phyloP scores from a whole-genome alignment of 225 moss, liverwort and hornwort species.

The Pseudoscleropodium purum region DNA sequence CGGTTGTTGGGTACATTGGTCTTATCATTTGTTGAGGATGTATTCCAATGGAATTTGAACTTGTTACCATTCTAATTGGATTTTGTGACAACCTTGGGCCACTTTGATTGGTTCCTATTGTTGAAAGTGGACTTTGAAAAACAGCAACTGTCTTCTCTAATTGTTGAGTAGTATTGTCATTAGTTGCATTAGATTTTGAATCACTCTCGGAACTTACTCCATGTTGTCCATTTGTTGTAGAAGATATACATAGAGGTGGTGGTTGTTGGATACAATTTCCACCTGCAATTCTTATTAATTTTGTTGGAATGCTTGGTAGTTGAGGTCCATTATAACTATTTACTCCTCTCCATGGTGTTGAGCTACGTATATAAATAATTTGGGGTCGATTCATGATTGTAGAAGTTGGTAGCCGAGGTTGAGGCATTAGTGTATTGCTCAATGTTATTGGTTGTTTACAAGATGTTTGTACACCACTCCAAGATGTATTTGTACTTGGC shows the following conservation, averaged over 20 bases:
- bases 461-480: not conserved
- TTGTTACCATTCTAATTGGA: slow-evolving; percentile 9
- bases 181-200: not conserved
- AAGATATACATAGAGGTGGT: not conserved
- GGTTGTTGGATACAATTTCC: slow-evolving; percentile 10
- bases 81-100: not conserved
- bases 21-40: slow-evolving; percentile 10
- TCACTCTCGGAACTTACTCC: not conserved
- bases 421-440: not conserved
- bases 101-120: not conserved
- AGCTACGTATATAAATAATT: slow-evolving; percentile 10
- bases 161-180: not conserved
- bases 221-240: not conserved
- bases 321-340: slow-evolving; percentile 9
- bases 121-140: slow-evolving; percentile 4
- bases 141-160: not conserved
- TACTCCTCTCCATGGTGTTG: slow-evolving; percentile 12
- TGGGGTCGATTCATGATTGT: slow-evolving; percentile 11
- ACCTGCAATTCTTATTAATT: slow-evolving; percentile 8
- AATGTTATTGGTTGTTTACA: not conserved
- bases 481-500: not conserved
- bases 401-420: not conserved
- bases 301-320: slow-evolving; percentile 1
- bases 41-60: not conserved
- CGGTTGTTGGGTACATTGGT: slow-evolving; percentile 3